A percentile compares a stretch with the other conserved stretches of the same genome.
Evolutionary conservation across 1,284 basidiomycete genomes (phyloP).

Genomic region (Stygiomarasmius scandens): DNA sequence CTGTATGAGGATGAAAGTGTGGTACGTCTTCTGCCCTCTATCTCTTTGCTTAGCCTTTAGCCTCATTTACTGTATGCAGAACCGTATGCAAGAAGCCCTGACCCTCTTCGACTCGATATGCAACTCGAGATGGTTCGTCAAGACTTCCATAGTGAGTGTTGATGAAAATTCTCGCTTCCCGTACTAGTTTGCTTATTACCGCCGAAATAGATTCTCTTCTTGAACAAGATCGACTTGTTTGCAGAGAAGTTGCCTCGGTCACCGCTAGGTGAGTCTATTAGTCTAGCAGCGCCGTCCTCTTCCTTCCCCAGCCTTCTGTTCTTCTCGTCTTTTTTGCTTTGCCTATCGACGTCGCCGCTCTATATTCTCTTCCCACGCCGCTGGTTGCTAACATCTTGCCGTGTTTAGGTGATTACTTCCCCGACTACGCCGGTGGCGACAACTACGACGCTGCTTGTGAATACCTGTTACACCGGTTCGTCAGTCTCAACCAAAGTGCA

Average conservation of each 20-base stretch:
- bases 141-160: constrained; percentile 77
- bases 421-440: constrained; percentile 78
- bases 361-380: not conserved
- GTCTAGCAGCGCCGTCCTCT: constrained; percentile 63
- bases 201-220: constrained; percentile 71
- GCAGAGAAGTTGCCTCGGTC: constrained; percentile 90
- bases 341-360: not conserved
- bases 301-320: constrained; percentile 11
- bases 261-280: constrained; percentile 63
- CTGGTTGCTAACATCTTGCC: not conserved
- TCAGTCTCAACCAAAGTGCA: constrained; percentile 85
- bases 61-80: constrained; percentile 49
- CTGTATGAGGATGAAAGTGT: constrained; percentile 92
- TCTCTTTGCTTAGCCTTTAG: constrained; percentile 11
- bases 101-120: constrained; percentile 91
- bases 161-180: not conserved
- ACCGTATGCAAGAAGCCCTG: constrained; percentile 87
- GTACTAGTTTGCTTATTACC: constrained; percentile 1
- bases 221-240: constrained; percentile 98
- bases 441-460: constrained; percentile 87
- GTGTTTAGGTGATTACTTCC: constrained; percentile 81
- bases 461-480: constrained; percentile 86
- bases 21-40: constrained; percentile 49
- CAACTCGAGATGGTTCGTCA: constrained; percentile 93
- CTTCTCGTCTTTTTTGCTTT: not conserved